Percentiles rank a stretch among this genome's conserved stretches.
phyloP scores from a whole-genome alignment of 805 yeast genomes.

The Cyberlindnera petersonii region DNA sequence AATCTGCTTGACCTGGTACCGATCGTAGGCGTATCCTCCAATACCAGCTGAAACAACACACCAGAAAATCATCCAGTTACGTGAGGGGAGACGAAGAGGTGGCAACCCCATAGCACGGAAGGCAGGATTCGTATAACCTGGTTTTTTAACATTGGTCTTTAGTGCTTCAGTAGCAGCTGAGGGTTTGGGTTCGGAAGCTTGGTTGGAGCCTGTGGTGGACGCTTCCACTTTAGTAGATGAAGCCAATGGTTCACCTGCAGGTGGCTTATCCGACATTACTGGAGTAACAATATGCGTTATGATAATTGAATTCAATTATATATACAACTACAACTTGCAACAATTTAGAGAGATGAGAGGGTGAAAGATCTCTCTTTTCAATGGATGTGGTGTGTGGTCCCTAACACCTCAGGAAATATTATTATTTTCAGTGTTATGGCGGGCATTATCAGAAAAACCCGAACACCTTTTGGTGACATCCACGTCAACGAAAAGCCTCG shows the following conservation, averaged over 20 bases:
- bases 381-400: neutral
- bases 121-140: conserved; percentile 70
- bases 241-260: neutral
- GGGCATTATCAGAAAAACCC: no score
- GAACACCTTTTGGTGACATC: neutral
- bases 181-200: neutral
- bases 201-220: neutral
- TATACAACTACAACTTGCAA: no score
- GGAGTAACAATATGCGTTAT: no score
- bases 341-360: no score
- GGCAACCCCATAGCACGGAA: conserved; percentile 83
- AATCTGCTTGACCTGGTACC: conserved; percentile 61
- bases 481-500: neutral
- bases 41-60: conserved; percentile 56
- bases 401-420: neutral
- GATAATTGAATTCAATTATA: no score
- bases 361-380: no score
- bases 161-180: neutral
- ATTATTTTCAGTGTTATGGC: no score
- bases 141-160: conserved; percentile 17
- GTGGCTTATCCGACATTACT: neutral
- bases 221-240: no score
- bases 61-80: conserved; percentile 94
- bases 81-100: conserved; percentile 70
- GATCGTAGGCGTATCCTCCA: conserved; percentile 81